Conservation (phyloP, 1,284 basidiomycete species). For the Trametes sp. region DNA sequence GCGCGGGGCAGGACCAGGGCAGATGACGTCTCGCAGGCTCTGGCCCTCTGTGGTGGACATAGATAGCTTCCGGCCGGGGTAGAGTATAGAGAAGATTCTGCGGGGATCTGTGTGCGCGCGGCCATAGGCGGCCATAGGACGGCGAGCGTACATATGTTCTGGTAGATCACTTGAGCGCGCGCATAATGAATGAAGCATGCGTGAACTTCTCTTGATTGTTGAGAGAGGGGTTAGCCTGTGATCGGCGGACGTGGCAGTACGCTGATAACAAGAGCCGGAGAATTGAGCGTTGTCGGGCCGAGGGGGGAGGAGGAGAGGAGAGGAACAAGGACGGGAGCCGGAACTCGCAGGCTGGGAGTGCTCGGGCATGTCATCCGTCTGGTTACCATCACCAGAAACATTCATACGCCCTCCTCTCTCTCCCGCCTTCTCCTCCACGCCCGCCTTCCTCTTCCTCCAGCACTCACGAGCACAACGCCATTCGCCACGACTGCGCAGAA, state of each 20-base stretch:
- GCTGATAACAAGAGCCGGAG: conserved; percentile 1
- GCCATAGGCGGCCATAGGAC: no score
- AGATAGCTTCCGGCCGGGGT: background rate
- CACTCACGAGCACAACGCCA: conserved; percentile 1
- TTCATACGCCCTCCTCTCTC: conserved; percentile 8
- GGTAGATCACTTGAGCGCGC: background rate
- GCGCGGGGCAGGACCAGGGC: background rate
- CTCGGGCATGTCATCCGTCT: conserved; percentile 1
- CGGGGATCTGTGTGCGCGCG: background rate
- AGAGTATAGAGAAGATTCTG: background rate
- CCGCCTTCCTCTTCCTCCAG: background rate
- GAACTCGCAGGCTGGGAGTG: background rate
- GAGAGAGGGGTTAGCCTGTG: background rate
- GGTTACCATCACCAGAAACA: conserved; percentile 22
- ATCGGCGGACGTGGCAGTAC: conserved; percentile 9
- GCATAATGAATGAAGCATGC: background rate
- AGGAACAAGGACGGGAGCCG: background rate
- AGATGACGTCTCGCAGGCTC: conserved; percentile 4
- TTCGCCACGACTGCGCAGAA: background rate
- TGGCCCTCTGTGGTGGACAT: background rate
- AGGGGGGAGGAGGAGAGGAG: background rate
- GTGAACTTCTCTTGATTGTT: no score
- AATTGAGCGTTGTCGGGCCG: background rate
- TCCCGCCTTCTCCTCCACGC: background rate
- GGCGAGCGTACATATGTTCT: background rate